A percentile compares a stretch with the other conserved stretches of the same genome.
Conservation (phyloP, 352 stramenopile species). For the Phytophthora uliginosa region DNA sequence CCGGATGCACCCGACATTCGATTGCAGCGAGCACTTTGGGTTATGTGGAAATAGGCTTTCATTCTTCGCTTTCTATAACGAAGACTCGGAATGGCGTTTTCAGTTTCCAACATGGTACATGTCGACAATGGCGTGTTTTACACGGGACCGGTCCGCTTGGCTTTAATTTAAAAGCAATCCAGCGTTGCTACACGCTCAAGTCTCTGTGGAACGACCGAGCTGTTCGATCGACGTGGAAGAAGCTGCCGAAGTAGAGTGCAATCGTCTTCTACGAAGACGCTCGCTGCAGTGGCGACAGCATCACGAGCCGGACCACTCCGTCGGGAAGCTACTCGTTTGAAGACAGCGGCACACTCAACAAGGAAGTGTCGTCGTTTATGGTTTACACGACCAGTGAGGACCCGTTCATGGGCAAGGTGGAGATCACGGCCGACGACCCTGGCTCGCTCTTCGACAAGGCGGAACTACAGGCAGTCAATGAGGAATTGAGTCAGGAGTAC, state of each 20-base stretch:
- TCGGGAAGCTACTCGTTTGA: slow-evolving; percentile 29
- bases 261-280: slow-evolving; percentile 26
- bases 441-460: slow-evolving; percentile 2
- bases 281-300: slow-evolving; percentile 2
- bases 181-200: slow-evolving; percentile 31
- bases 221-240: slow-evolving; percentile 25
- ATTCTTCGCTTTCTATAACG: too few species aligned
- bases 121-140: too few species aligned
- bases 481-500: neutral
- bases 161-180: too few species aligned
- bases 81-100: too few species aligned
- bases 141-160: too few species aligned
- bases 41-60: too few species aligned
- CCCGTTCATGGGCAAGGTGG: slow-evolving; percentile 8
- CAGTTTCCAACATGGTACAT: too few species aligned
- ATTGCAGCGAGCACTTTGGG: too few species aligned
- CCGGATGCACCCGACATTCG: too few species aligned
- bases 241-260: slow-evolving; percentile 7
- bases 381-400: slow-evolving; percentile 15
- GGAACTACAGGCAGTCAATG: neutral
- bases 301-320: slow-evolving; percentile 9
- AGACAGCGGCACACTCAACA: slow-evolving; percentile 21
- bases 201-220: slow-evolving; percentile 30
- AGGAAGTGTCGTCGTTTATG: slow-evolving; percentile 30
- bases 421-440: slow-evolving; percentile 16